phyloP scores from a whole-genome alignment of 495 filamentous ascomycete genomes.

The Echria macrotheca region DNA sequence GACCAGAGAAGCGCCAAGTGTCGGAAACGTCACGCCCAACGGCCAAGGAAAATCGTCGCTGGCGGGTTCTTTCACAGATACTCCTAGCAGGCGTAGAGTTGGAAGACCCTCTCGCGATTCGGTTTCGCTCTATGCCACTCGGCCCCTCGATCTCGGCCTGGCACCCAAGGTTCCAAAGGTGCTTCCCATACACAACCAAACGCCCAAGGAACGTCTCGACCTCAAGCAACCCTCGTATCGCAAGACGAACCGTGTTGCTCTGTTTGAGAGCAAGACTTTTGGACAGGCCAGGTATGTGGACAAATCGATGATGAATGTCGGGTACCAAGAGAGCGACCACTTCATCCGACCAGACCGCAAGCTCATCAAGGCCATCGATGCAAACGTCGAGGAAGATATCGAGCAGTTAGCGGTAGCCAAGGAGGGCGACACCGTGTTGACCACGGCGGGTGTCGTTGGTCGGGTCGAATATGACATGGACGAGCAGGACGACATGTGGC shows the following conservation, averaged over 20 bases:
- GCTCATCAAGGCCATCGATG: constrained; percentile 71
- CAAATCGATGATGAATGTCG: constrained; percentile 85
- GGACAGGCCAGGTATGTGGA: constrained; percentile 64
- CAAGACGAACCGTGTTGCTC: constrained; percentile 47
- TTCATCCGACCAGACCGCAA: constrained; percentile 71
- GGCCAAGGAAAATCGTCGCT: constrained; percentile 25
- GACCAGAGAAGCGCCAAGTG: constrained; percentile 26
- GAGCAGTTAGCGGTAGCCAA: constrained; percentile 56
- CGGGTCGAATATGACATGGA: constrained; percentile 99
- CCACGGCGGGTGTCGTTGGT: constrained; percentile 47
- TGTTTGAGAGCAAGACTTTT: constrained; percentile 52
- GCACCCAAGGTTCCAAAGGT: constrained; percentile 43
- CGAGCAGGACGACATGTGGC: constrained; percentile 96
- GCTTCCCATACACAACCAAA: constrained; percentile 49
- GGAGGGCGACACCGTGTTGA: constrained; percentile 53
- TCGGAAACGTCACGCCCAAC: constrained; percentile 20
- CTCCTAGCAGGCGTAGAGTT: constrained; percentile 41
- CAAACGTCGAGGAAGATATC: constrained; percentile 74
- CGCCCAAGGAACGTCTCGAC: constrained; percentile 54
- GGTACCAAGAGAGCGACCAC: constrained; percentile 89
- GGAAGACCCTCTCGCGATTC: constrained; percentile 45
- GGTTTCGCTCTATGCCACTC: constrained; percentile 42
- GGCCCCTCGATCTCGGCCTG: constrained; percentile 30
- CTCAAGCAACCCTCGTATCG: constrained; percentile 55
- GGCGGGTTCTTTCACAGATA: constrained; percentile 22